Base-by-base conservation (phyloP, 345 rosid species). In the Pistacia vera region DNA sequence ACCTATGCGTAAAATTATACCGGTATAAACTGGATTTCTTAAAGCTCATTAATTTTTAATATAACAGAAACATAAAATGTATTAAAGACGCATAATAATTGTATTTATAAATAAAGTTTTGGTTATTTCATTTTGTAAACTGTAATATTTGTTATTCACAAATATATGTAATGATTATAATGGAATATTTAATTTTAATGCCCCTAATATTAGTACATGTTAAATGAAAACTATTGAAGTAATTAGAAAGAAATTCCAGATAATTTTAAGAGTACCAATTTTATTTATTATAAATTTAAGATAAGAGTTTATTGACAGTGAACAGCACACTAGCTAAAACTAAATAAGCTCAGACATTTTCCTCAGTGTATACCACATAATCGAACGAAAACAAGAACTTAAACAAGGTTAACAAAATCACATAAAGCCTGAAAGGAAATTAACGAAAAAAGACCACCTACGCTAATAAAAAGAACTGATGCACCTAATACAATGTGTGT, bases 401-500 rank as follows among this genome's bases (percentile, higher is more conserved):
- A n/a, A n/a, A 35, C 44, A 55, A 49, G 49, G 59, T 28, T 25
- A 61, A 44, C 49, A 51, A 48, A 62, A 63, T 36, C 8, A 54
- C 54, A 3, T 25, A 74, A 54, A 63, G 13, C 46, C 59, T 33
- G 49, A n/a, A n/a, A 33, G 4, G 46, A 55, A 54, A 69, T 46
- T 30, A 8, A 41, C 46, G 5, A 41, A 41, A 41, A 5, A 18
- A 73, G 25, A 35, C 20, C 57, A 17, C 46, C 56, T 41, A 44
- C 5, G 41, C 56, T 59, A 59, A 59, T 11, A 73, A 73, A 17
- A 11, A 51, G 60, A 73, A 28, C 18, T 61, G 8, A 41, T 41
- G 46, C 25, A 54, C 70, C 54, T 64, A 74, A 54, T 74, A 64
- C 52, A 65, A 38, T 38, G 54, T 22, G 4, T n/a, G 54, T 52